Conservation (phyloP, 2,329 filamentous ascomycete species). For the Beauveria rudraprayagi region DNA sequence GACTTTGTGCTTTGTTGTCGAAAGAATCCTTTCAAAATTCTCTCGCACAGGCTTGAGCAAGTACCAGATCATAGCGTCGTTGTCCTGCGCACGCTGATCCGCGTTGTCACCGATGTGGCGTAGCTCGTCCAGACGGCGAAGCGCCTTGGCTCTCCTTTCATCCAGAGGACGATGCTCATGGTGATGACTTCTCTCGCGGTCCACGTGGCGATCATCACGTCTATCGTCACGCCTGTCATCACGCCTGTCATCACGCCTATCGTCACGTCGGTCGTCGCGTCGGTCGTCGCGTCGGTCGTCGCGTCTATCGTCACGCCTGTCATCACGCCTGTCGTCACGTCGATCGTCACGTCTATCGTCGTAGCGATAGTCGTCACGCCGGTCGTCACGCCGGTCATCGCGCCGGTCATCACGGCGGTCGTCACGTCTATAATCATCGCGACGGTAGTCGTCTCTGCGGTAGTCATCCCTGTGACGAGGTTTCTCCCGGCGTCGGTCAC, state of each 20-base stretch:
- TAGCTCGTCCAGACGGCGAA: slow-evolving; percentile 35
- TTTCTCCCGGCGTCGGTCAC: slow-evolving; percentile 14
- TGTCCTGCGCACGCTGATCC: slow-evolving; percentile 37
- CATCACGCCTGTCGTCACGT: slow-evolving; percentile 19
- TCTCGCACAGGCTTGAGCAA: slow-evolving; percentile 50
- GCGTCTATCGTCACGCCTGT: slow-evolving; percentile 17
- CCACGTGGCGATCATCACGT: slow-evolving; percentile 13
- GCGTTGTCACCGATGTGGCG: slow-evolving; percentile 41
- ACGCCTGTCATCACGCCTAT: slow-evolving; percentile 20
- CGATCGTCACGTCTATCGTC: slow-evolving; percentile 12
- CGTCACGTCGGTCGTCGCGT: slow-evolving; percentile 19
- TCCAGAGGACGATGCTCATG: slow-evolving; percentile 26
- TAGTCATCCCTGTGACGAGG: slow-evolving; percentile 20
- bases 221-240: slow-evolving; percentile 12
- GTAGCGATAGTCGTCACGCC: slow-evolving; percentile 16
- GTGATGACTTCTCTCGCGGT: slow-evolving; percentile 18
- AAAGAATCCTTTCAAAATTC: slow-evolving; percentile 51
- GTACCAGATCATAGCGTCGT: slow-evolving; percentile 40
- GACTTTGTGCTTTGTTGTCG: slow-evolving; percentile 54
- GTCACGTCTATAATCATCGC: slow-evolving; percentile 16
- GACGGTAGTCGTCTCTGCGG: slow-evolving; percentile 14
- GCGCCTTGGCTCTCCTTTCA: slow-evolving; percentile 33
- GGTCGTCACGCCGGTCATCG: slow-evolving; percentile 12
- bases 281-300: slow-evolving; percentile 8
- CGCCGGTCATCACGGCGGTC: slow-evolving; percentile 15